A percentile compares a stretch with the other conserved stretches of the same genome.
These are phyloP conservation scores for Quercus robur DNA, from an alignment of 306 rosid genomes.

Conservation along the genomic window DNA sequence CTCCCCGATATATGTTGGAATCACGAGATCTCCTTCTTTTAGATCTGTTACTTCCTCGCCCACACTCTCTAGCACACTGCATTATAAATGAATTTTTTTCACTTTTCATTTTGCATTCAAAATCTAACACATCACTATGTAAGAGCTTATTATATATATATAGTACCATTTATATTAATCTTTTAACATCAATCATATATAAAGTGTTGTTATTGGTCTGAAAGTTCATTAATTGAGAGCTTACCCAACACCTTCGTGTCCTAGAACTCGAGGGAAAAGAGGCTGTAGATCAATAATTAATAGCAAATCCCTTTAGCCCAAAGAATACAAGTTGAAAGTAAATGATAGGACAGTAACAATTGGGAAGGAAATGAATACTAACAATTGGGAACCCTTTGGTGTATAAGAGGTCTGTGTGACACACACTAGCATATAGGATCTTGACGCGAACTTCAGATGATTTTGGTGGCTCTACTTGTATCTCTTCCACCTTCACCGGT, in stretches of 20 bases:
- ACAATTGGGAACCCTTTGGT: conserved; percentile 36
- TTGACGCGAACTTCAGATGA: conserved; percentile 46
- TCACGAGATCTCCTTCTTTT: conserved; percentile 29
- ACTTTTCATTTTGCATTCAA: too few relatives aligned
- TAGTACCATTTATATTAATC: too few relatives aligned
- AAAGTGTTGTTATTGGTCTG: too few relatives aligned
- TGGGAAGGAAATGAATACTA: background rate
- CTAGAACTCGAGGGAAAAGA: conserved; percentile 43
- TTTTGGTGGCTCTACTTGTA: conserved; percentile 53
- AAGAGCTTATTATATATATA: too few relatives aligned
- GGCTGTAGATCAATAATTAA: conserved; percentile 21
- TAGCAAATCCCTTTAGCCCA: background rate
- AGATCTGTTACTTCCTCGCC: conserved; percentile 21
- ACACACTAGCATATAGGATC: conserved; percentile 54
- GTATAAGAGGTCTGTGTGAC: conserved; percentile 46
- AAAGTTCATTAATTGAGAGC: background rate
- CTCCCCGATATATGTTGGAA: conserved; percentile 25
- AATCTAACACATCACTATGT: too few relatives aligned
- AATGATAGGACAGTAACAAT: background rate
- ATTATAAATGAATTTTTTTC: too few relatives aligned
- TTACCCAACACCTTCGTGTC: conserved; percentile 69
- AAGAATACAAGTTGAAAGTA: background rate
- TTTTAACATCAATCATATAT: too few relatives aligned
- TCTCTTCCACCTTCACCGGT: conserved; percentile 44
- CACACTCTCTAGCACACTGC: conserved; percentile 31